A percentile compares a stretch with the other conserved stretches of the same genome.
Conservation (phyloP, 768 basidiomycete genomes). For the Boletus subparvulus region DNA sequence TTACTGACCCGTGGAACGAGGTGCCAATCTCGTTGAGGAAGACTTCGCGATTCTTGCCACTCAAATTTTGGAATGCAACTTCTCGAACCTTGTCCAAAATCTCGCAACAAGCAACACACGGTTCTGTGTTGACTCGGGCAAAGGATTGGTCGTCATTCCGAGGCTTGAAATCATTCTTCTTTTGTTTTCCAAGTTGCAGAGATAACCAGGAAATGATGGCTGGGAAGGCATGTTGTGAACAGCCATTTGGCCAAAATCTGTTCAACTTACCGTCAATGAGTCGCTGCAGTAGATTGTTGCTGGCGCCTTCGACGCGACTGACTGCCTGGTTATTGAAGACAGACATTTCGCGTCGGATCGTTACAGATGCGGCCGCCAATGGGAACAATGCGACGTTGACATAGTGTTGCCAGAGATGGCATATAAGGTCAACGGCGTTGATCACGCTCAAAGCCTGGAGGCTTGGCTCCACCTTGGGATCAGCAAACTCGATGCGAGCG, state of each 20-base stretch:
- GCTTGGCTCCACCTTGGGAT: slow-evolving; percentile 79
- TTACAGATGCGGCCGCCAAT: slow-evolving; percentile 80
- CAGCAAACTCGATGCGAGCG: slow-evolving; percentile 67
- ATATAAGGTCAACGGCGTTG: slow-evolving; percentile 77
- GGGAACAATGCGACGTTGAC: slow-evolving; percentile 88
- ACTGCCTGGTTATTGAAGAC: slow-evolving; percentile 89
- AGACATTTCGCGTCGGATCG: slow-evolving; percentile 87
- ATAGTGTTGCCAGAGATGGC: slow-evolving; percentile 97
- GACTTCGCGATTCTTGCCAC: slow-evolving; percentile 89
- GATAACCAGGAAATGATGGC: slow-evolving; percentile 75
- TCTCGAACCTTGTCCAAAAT: slow-evolving; percentile 80
- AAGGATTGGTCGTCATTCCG: slow-evolving; percentile 95
- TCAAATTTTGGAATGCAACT: slow-evolving; percentile 69
- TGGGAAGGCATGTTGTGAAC: slow-evolving; percentile 27
- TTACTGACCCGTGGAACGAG: slow-evolving; percentile 79
- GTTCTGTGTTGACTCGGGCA: slow-evolving; percentile 91
- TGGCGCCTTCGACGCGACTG: slow-evolving; percentile 78
- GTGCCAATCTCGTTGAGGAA: slow-evolving; percentile 94
- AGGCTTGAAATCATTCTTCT: slow-evolving; percentile 95
- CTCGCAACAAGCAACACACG: slow-evolving; percentile 85
- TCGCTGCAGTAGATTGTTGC: slow-evolving; percentile 77
- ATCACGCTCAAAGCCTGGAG: slow-evolving; percentile 66
- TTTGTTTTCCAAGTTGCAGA: slow-evolving; percentile 82
- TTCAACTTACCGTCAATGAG: slow-evolving; percentile 69
- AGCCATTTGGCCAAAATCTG: background rate